Evolutionary conservation across 768 basidiomycete genomes (phyloP).

Genomic region (Trametes sanguinea): DNA sequence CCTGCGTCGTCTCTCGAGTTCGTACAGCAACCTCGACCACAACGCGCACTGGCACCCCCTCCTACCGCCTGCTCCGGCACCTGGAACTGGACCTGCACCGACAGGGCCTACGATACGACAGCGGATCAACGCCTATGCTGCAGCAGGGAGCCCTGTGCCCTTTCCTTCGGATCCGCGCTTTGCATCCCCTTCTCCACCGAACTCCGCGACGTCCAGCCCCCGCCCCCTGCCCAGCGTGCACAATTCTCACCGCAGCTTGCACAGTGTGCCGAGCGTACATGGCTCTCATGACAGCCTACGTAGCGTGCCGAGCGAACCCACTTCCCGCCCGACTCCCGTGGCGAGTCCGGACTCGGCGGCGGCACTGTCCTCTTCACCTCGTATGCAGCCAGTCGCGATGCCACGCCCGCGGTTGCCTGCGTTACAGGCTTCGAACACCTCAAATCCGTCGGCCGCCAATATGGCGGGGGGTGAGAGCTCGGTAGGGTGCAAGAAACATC

Average conservation of each 20-base stretch:
- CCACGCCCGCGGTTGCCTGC: slow-evolving; percentile 18
- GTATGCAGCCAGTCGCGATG: slow-evolving; percentile 1
- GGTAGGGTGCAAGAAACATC: slow-evolving; percentile 4
- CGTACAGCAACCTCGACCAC: background rate
- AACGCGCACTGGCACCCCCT: too few species aligned
- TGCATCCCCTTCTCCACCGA: slow-evolving; percentile 10
- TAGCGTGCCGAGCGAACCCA: slow-evolving; percentile 10
- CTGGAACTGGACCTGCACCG: too few species aligned
- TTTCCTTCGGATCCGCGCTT: slow-evolving; percentile 16
- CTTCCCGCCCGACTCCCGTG: background rate
- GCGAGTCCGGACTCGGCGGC: slow-evolving; percentile 17
- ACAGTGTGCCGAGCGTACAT: slow-evolving; percentile 9
- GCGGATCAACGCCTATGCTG: too few species aligned
- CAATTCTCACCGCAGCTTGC: slow-evolving; percentile 14
- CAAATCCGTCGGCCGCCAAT: background rate
- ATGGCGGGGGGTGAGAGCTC: background rate
- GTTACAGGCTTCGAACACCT: background rate
- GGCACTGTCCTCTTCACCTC: slow-evolving; percentile 12
- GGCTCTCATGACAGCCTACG: slow-evolving; percentile 6
- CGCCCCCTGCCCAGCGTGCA: slow-evolving; percentile 13
- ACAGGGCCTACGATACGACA: too few species aligned
- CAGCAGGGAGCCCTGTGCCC: slow-evolving; percentile 9
- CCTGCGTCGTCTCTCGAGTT: slow-evolving; percentile 21
- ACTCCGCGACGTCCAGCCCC: slow-evolving; percentile 8
- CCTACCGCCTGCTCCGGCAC: too few species aligned